Evolutionary conservation across 2,329 filamentous ascomycete species (phyloP).

Genomic region (Aspergillus ochraceoroseus): DNA sequence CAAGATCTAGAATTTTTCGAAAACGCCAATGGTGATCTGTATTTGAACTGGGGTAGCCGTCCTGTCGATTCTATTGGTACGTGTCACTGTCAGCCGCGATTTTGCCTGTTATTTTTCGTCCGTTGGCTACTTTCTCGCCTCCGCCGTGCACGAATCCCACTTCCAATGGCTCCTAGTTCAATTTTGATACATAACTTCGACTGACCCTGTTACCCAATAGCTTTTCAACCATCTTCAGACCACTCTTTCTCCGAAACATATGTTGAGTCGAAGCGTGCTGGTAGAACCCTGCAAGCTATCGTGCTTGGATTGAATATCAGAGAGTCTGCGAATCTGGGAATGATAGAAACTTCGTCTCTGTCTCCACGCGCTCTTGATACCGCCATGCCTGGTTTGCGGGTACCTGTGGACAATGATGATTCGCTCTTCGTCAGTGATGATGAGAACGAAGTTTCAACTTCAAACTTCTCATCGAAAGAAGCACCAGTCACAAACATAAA

Average conservation of each 20-base stretch:
- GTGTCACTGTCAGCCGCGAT: slow-evolving; percentile 22
- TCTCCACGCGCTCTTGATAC: slow-evolving; percentile 23
- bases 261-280: slow-evolving; percentile 56
- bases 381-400: slow-evolving; percentile 26
- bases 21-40: slow-evolving; percentile 45
- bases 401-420: slow-evolving; percentile 30
- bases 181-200: slow-evolving; percentile 13
- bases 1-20: slow-evolving; percentile 51
- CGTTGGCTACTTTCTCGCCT: slow-evolving; percentile 6
- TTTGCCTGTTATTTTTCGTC: slow-evolving; percentile 19
- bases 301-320: slow-evolving; percentile 53
- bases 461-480: slow-evolving; percentile 17
- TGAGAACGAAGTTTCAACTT: slow-evolving; percentile 30
- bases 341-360: slow-evolving; percentile 46
- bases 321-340: slow-evolving; percentile 47
- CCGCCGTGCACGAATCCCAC: background rate
- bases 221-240: slow-evolving; percentile 43
- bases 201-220: slow-evolving; percentile 27
- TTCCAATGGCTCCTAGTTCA: background rate
- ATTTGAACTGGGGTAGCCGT: slow-evolving; percentile 48
- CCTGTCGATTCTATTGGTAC: slow-evolving; percentile 48
- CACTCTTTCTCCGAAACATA: slow-evolving; percentile 52
- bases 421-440: slow-evolving; percentile 39
- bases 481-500: too few relatives aligned
- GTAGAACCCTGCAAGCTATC: slow-evolving; percentile 53